These are phyloP conservation scores for Drechslerella dactyloides DNA, from an alignment of 2,329 filamentous ascomycete genomes.

Conservation along the genomic window DNA sequence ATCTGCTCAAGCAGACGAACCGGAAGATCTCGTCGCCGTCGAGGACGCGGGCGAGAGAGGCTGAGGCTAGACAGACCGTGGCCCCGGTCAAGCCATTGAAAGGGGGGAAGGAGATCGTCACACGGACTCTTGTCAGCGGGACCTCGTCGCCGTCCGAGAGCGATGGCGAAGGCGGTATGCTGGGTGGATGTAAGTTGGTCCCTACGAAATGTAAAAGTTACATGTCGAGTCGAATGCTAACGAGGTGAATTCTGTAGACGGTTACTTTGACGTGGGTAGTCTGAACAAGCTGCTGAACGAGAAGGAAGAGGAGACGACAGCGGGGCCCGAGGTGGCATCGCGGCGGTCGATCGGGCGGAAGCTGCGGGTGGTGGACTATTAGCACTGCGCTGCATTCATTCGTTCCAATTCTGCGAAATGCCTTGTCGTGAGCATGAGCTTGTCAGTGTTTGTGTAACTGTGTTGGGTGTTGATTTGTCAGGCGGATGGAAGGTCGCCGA, in stretches of 20 bases:
- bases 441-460: slow-evolving; percentile 12
- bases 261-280: slow-evolving; percentile 55
- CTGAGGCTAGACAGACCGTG: slow-evolving; percentile 61
- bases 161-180: slow-evolving; percentile 54
- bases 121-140: slow-evolving; percentile 21
- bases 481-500: slow-evolving; percentile 43
- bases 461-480: slow-evolving; percentile 41
- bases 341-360: slow-evolving; percentile 54
- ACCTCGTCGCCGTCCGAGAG: slow-evolving; percentile 52
- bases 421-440: not conserved
- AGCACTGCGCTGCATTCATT: slow-evolving; percentile 19
- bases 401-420: slow-evolving; percentile 2
- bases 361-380: slow-evolving; percentile 54
- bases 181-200: slow-evolving; percentile 53
- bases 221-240: not conserved
- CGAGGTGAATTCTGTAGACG: slow-evolving; percentile 43
- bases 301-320: slow-evolving; percentile 52
- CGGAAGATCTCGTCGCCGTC: slow-evolving; percentile 64
- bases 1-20: slow-evolving; percentile 75
- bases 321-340: slow-evolving; percentile 23
- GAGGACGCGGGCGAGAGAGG: slow-evolving; percentile 68
- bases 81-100: slow-evolving; percentile 43
- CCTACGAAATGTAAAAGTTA: not conserved
- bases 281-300: slow-evolving; percentile 53
- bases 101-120: slow-evolving; percentile 52